Evolutionary conservation across 257 asterid genomes (phyloP), one percentile per base, ranked within the genome.

Genomic region (Solanum corneliomulleri): DNA sequence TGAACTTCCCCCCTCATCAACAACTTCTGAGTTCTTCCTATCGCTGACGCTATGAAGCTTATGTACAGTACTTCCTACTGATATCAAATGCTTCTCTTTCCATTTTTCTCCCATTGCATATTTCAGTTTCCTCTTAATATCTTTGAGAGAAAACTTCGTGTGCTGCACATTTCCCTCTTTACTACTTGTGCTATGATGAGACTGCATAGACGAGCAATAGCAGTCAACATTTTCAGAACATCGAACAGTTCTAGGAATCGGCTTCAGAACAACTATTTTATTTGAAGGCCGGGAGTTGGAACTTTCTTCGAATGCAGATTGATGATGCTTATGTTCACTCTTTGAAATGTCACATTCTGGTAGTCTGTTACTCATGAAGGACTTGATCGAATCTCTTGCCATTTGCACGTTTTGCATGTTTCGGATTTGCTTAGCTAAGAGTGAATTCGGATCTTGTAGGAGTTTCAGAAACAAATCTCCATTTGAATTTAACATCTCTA

Each of bases 61-160:
- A 69, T 82, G 84, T 45, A 81, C 56, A 44, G 85, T 83, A 35
- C 77, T 78, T 64, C 78, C 86, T 29, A 75, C 64, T n/a, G 88
- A 85, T 25, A 16, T 56, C 84, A 29, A 37, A 4, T 82, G 88
- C 85, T 85, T 86, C 82, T 78, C 85, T 80, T 72, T 87, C 86
- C 82, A 85, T 58, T 89, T 76, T 77, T 90, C 94, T 86, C 95
- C 92, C 87, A 93, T 89, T 62, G 91, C 90, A 89, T 86, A 90
- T 74, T 92, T 93, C 88, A 95, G 91, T 87, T 89, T 95, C 85
- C 89, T 93, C 91, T 89, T 95, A 86, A 93, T 95, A 42, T 91
- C 93, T 86, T 88, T 88, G 68, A 95, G 91, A 74, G 94, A 94
- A 90, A 93, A 93, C 33, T 88, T 86, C 39, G 88, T 56, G 11